These are phyloP conservation scores for Russula earlei DNA, from an alignment of 768 basidiomycete species.

Conservation along the genomic window DNA sequence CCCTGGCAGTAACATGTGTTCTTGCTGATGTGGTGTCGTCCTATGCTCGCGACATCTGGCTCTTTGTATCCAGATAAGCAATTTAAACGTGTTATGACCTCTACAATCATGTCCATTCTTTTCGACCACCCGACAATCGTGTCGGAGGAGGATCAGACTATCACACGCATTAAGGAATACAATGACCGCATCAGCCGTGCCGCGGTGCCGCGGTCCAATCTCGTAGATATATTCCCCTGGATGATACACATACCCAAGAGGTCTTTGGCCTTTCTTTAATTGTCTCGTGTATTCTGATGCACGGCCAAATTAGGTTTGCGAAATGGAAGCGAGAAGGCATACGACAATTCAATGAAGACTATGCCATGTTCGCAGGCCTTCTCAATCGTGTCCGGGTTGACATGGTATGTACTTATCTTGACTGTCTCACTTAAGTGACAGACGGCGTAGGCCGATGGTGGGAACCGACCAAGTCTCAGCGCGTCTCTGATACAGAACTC, in stretches of 20 bases:
- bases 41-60: too few species aligned
- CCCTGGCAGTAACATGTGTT: too few species aligned
- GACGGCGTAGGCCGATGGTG: not conserved
- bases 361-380: not conserved
- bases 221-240: constrained; percentile 5
- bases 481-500: not conserved
- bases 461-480: not conserved
- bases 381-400: constrained; percentile 2
- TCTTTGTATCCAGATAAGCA: constrained; percentile 29
- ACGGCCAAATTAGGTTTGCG: not conserved
- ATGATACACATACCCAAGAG: constrained; percentile 5
- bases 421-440: not conserved
- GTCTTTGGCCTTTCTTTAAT: not conserved
- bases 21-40: too few species aligned
- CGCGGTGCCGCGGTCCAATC: not conserved
- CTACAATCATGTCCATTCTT: constrained; percentile 22
- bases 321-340: constrained; percentile 6
- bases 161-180: not conserved
- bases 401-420: not conserved
- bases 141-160: not conserved
- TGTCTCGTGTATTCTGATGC: not conserved
- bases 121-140: constrained; percentile 18
- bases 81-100: constrained; percentile 23
- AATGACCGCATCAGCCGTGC: not conserved
- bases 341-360: not conserved